Percentiles rank a stretch among this genome's conserved stretches.
phyloP scores from a whole-genome alignment of 2,329 filamentous ascomycete species.

The Arthroderma sp. region DNA sequence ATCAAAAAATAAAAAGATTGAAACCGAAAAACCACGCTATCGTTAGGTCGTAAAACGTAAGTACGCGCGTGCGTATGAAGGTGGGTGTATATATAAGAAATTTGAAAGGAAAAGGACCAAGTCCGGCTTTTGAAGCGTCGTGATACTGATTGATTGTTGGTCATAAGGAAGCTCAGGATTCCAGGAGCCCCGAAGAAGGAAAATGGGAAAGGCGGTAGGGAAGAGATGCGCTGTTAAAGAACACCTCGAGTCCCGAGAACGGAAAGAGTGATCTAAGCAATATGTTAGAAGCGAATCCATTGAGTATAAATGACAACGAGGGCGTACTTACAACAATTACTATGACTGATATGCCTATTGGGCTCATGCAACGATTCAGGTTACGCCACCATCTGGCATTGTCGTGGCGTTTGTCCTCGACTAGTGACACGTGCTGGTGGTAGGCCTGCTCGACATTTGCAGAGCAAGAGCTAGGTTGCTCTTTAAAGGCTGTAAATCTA shows the following conservation, averaged over 20 bases:
- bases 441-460: conserved; percentile 31
- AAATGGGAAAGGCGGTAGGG: not conserved
- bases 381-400: conserved; percentile 54
- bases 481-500: conserved; percentile 40
- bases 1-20: not conserved
- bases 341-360: conserved; percentile 43
- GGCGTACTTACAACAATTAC: conserved; percentile 38
- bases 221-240: not conserved
- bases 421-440: conserved; percentile 29
- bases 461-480: conserved; percentile 28
- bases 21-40: conserved; percentile 4
- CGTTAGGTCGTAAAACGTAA: conserved; percentile 7
- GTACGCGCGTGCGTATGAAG: not conserved
- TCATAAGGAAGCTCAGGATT: no score
- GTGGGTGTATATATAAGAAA: conserved; percentile 3
- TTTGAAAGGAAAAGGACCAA: conserved; percentile 5
- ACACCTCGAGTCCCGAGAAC: conserved; percentile 6
- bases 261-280: conserved; percentile 8
- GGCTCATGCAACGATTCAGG: conserved; percentile 48
- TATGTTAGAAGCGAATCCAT: conserved; percentile 1
- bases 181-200: no score
- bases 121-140: not conserved
- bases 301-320: not conserved
- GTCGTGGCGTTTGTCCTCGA: conserved; percentile 38
- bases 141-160: no score